Evolutionary conservation across 306 rosid genomes (phyloP), one percentile per base, ranked within the genome.

Genomic region (Prunus armeniaca): DNA sequence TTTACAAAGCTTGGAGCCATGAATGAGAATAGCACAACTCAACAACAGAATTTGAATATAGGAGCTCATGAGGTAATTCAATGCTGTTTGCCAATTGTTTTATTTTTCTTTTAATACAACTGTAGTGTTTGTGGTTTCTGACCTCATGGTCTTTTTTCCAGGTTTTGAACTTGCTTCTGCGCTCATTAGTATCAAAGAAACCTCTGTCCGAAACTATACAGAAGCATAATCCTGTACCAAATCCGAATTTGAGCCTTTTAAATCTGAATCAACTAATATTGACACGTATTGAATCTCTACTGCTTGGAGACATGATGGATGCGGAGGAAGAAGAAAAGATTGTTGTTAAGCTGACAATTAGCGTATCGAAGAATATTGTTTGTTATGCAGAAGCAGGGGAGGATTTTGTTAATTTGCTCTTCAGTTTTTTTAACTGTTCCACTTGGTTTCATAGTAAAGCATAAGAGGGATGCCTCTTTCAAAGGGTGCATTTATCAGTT

Each of bases 401-500:
- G 27, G 62, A 52, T 51, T 63, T 32, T 32, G 7, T 32, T 32
- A 32, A 32, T 32, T 32, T 32, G 7, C 38, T 32, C 38, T 32
- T 32, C 38, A 5, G 24, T 6, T 32, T 32, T 32, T 5, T 5
- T 32, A 0, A 32, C 38, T 32, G 38, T 32, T 32, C 77, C 82
- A 15, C 77, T 78, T 17, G 82, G 82, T 0, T 67, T 50, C 12
- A 24, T 64, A 0, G 1, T 41, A 15, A 47, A 63, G 13, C 12
- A 62, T 0, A 32, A 34, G 13, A 3, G 12, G 9, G 3, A 9
- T 27, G 0, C 12, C 15, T 63, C 61, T 12, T 64, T 6, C 0
- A 54, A 52, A 10, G 82, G 82, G 8, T 71, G 82, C 67, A 27
- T 54, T 2, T 50, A 71, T 9, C 77, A 64, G 9, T 64, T 78